Evolutionary conservation across 208 protist genomes (phyloP).

Genomic region (Trypanosoma congolense): DNA sequence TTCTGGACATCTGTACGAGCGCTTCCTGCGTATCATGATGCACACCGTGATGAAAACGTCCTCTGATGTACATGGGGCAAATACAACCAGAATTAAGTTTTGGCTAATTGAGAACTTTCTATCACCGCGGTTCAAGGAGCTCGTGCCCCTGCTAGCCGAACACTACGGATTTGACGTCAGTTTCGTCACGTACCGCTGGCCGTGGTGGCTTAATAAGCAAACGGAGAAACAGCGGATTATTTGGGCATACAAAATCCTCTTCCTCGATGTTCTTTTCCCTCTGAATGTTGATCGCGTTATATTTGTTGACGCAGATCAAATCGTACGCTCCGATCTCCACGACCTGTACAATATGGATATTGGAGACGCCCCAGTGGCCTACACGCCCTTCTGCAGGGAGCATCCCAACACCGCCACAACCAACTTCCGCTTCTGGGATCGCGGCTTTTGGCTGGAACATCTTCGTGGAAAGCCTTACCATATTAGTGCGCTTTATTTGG

Average conservation of each 20-base stretch:
- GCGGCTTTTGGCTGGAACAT: conserved; percentile 94
- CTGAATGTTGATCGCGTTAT: conserved; percentile 95
- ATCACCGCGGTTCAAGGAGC: conserved; percentile 94
- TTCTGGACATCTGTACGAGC: conserved; percentile 97
- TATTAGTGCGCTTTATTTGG: conserved; percentile 97
- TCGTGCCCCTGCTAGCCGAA: conserved; percentile 83
- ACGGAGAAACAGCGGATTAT: conserved; percentile 98
- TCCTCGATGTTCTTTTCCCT: conserved; percentile 99
- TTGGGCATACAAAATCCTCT: conserved; percentile 99
- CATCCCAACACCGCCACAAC: conserved; percentile 87
- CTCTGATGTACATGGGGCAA: conserved; percentile 66
- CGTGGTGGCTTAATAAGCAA: conserved; percentile 94
- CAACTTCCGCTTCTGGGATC: conserved; percentile 90
- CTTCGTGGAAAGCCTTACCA: conserved; percentile 95
- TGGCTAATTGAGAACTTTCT: conserved; percentile 99
- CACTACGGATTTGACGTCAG: conserved; percentile 92
- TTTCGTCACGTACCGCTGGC: conserved; percentile 98
- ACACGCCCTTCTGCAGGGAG: conserved; percentile 96
- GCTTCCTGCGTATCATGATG: conserved; percentile 99
- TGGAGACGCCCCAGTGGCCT: conserved; percentile 88
- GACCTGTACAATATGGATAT: conserved; percentile 98
- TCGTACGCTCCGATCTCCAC: conserved; percentile 63
- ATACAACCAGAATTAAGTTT: conserved; percentile 96
- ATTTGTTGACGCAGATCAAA: conserved; percentile 99
- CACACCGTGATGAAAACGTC: conserved; percentile 91